Evolutionary conservation across 2,329 filamentous ascomycete genomes (phyloP).

Genomic region (Fusarium dlaminii): DNA sequence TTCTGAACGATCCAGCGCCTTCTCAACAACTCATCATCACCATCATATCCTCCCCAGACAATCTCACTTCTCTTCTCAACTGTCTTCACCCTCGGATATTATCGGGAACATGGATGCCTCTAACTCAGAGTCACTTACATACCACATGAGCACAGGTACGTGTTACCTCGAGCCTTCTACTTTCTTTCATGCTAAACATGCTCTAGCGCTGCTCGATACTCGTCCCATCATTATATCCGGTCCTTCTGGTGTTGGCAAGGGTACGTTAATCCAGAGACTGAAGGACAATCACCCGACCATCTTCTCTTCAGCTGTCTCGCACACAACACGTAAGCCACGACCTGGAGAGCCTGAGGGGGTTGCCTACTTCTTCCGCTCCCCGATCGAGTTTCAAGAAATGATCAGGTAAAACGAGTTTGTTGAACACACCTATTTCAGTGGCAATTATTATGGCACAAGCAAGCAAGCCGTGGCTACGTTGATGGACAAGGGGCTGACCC

Average conservation of each 20-base stretch:
- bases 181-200: fast-evolving
- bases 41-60: background rate
- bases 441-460: background rate
- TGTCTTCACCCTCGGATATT: background rate
- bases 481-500: fast-evolving
- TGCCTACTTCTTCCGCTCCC: background rate
- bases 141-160: background rate
- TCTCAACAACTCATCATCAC: background rate
- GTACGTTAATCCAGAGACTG: background rate
- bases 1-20: background rate
- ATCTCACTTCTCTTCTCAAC: background rate
- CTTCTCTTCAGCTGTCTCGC: background rate
- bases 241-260: background rate
- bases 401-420: background rate
- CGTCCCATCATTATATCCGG: background rate
- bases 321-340: background rate
- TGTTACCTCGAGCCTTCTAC: fast-evolving
- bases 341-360: background rate
- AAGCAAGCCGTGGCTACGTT: background rate
- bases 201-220: background rate
- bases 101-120: background rate
- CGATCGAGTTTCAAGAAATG: background rate
- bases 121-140: too few relatives aligned
- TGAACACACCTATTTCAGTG: background rate
- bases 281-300: background rate